Evolutionary conservation across 495 filamentous ascomycete genomes (phyloP).

Genomic region (Hypomontagnella monticulosa): DNA sequence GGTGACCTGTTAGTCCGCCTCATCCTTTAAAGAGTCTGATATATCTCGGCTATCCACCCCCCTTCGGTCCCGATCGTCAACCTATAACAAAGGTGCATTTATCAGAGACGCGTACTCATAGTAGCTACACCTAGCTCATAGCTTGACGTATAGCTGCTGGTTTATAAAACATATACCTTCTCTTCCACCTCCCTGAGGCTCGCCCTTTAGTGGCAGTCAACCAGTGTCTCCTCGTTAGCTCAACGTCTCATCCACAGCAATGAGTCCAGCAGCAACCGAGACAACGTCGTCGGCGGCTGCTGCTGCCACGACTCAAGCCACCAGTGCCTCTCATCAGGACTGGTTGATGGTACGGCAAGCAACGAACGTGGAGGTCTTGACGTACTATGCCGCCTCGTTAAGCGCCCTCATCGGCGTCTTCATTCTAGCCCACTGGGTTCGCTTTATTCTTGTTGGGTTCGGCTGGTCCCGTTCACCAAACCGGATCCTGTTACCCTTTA

Average conservation of each 20-base stretch:
- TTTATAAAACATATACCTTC: constrained; percentile 16
- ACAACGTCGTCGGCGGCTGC: constrained; percentile 1
- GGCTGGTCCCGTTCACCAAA: constrained; percentile 35
- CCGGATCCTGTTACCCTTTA: constrained; percentile 28
- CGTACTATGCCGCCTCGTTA: constrained; percentile 56
- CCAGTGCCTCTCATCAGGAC: constrained; percentile 18
- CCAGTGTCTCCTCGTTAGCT: background rate
- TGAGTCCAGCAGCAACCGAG: constrained; percentile 14
- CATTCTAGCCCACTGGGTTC: constrained; percentile 59
- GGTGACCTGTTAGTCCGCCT: constrained; percentile 26
- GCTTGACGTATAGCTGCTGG: background rate
- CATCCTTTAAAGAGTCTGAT: constrained; percentile 28
- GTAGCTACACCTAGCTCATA: constrained; percentile 11
- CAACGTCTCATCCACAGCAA: constrained; percentile 17
- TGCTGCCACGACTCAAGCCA: background rate
- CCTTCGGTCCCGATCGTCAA: constrained; percentile 34
- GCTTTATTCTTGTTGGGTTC: constrained; percentile 31
- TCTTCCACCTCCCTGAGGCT: background rate
- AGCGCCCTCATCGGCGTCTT: constrained; percentile 61
- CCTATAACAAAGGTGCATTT: constrained; percentile 29
- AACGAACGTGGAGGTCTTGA: constrained; percentile 48
- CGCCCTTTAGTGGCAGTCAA: background rate
- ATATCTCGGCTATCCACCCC: constrained; percentile 9
- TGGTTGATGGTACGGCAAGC: constrained; percentile 45
- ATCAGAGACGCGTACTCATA: constrained; percentile 22